Evolutionary conservation across 2,329 filamentous ascomycete genomes (phyloP).

Genomic region (Colletotrichum ledebouriae): DNA sequence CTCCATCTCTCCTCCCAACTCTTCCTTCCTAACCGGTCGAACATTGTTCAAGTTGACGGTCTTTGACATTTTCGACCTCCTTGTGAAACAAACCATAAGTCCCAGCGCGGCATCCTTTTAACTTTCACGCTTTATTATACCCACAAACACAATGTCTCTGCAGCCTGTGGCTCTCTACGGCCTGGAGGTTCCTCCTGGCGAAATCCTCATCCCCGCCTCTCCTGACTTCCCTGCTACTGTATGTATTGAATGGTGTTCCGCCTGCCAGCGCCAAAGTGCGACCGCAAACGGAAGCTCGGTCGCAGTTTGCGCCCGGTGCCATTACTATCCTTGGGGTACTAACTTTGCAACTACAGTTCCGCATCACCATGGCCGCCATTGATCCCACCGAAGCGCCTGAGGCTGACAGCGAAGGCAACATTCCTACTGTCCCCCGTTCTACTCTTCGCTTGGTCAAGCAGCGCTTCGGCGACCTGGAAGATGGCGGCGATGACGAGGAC

Average conservation of each 20-base stretch:
- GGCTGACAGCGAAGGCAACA: conserved; percentile 72
- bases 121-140: conserved; percentile 12
- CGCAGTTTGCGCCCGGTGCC: conserved; percentile 26
- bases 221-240: conserved; percentile 87
- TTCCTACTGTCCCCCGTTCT: conserved; percentile 76
- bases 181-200: conserved; percentile 89
- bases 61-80: conserved; percentile 42
- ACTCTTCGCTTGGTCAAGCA: conserved; percentile 93
- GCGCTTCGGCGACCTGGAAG: conserved; percentile 68
- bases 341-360: conserved; percentile 74
- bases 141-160: conserved; percentile 63
- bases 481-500: conserved; percentile 68
- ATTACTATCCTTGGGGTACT: conserved; percentile 44
- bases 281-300: neutral
- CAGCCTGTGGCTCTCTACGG: conserved; percentile 86
- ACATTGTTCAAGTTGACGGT: conserved; percentile 19
- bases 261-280: neutral
- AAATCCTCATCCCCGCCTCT: conserved; percentile 83
- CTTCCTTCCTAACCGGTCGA: conserved; percentile 7
- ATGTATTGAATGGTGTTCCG: conserved; percentile 56
- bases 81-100: conserved; percentile 31
- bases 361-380: conserved; percentile 98
- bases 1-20: conserved; percentile 34
- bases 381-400: conserved; percentile 86
- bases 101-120: conserved; percentile 23